Evolutionary conservation across 768 basidiomycete genomes (phyloP), one percentile per base, ranked within the genome.

Genomic region (Candolleomyces eurysporus): DNA sequence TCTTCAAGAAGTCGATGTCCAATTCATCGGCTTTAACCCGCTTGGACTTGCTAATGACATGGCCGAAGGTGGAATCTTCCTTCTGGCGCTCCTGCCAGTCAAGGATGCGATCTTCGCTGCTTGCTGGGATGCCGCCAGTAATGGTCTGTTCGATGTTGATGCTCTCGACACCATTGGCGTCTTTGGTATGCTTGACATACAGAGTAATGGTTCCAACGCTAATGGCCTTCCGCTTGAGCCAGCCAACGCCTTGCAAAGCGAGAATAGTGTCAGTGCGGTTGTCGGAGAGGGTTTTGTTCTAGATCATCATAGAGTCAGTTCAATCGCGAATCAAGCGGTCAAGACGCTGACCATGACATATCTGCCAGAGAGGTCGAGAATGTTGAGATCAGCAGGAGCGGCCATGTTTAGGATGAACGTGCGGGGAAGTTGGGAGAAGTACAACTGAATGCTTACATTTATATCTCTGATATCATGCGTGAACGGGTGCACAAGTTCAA

Each of bases 201-300:
- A 92, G 81, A 22, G 85, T 88, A 50, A 92, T 66, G 17, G 82
- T 84, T 36, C 81, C 86, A 30, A 77, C 36, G 22, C 68, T 59
- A 66, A 93, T 91, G 26, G 82, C 81, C 61, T 80, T 85, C 64
- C 91, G 84, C 65, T 78, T 88, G 50, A 86, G 61, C 91, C 91
- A 93, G 39, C 86, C 71, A 36, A 93, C 79, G 54, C 91, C 91
- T 70, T 92, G 91, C 3, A 88, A 76, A 36, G 72, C 69, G 46
- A 93, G 84, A 63, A 93, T 86, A 30, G 78, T 78, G 57, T 91
- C 90, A 5, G 80, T 79, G 32, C 64, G 63, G 36, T 69, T 66
- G 65, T 87, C 89, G 45, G 86, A 88, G 57, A 91, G 79, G 1
- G 76, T 48, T 72, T 88, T 91, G 78, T 89, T 91, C 91, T 92